Evolutionary conservation across 495 filamentous ascomycete genomes (phyloP), one percentile per base, ranked within the genome.

Genomic region (Hyaloscypha bicolor): DNA sequence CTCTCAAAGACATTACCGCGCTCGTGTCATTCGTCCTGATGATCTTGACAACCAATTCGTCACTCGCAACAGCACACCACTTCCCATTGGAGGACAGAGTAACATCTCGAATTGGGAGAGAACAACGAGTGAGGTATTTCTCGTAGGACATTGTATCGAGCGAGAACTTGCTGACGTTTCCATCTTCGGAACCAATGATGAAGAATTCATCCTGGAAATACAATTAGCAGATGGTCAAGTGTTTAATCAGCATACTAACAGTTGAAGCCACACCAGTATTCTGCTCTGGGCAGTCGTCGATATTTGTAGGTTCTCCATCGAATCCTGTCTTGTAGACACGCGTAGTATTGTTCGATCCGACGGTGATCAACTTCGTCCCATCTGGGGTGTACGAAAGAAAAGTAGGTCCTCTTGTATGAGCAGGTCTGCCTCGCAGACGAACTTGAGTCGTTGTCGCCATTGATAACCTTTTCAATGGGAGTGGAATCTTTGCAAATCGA

Each of bases 1-100:
- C 91, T 62, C 90, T 86, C 0, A 99, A 86, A 68, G 88, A 89
- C 67, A 90, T 83, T 39, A 94, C 77, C 58, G 88, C 84, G 39
- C 78, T 88, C 79, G 88, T 94, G 73, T 97, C 91, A 55, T 90
- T 81, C 33, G 89, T 85, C 71, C 88, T 90, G 65, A 98, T 92
- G 45, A 99, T 82, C 72, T 94, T 96, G 42, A 97, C 92, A 1
- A 88, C 90, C 39, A 96, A 82, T 74, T 99, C 95, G 78, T 99
- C 96, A 85, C 94, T 97, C 35, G 96, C 91, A n/a, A 98, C 91
- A 45, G 95, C 95, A 58, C 86, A 90, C 96, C 93, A 98, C 73
- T 90, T 86, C 0, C 86, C 85, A 76, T 99, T 93, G 8, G 86
- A 88, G 4, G 93, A 94, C 19, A 98, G 79, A 1, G 90, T 90